phyloP scores from a whole-genome alignment of 2,329 filamentous ascomycete genomes.

The Hypocrella siamensis region DNA sequence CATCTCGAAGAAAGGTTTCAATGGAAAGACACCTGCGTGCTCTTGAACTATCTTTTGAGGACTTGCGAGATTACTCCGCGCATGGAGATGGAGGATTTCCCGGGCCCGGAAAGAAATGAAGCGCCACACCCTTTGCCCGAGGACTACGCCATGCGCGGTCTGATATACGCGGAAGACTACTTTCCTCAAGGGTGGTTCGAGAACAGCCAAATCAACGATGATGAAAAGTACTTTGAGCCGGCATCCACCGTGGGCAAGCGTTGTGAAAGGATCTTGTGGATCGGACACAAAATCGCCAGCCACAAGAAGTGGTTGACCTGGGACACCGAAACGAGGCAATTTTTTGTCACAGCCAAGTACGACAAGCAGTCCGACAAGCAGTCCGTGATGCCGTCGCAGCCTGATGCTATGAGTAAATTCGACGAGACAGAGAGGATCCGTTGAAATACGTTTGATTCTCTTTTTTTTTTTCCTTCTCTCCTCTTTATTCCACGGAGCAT shows the following conservation, averaged over 20 bases:
- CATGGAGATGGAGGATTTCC: slow-evolving; percentile 29
- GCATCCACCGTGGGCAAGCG: slow-evolving; percentile 41
- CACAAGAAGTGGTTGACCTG: slow-evolving; percentile 26
- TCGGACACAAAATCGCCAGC: slow-evolving; percentile 32
- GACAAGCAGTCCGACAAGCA: too few relatives aligned
- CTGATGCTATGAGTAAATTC: too few relatives aligned
- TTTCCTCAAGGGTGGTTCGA: slow-evolving; percentile 44
- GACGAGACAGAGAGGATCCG: too few relatives aligned
- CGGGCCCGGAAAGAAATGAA: slow-evolving; percentile 24
- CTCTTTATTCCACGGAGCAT: too few relatives aligned
- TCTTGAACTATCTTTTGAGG: slow-evolving; percentile 20
- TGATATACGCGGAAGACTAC: slow-evolving; percentile 43
- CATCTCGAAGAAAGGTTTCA: slow-evolving; percentile 23
- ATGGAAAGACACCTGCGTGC: slow-evolving; percentile 29
- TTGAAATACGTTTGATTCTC: too few relatives aligned
- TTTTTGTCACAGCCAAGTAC: slow-evolving; percentile 10
- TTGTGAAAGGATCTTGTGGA: slow-evolving; percentile 41
- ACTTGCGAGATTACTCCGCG: slow-evolving; percentile 13
- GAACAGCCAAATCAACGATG: slow-evolving; percentile 45
- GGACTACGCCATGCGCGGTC: slow-evolving; percentile 50
- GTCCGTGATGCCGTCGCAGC: too few relatives aligned
- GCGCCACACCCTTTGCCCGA: slow-evolving; percentile 46
- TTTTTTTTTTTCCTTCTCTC: too few relatives aligned
- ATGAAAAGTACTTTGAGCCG: slow-evolving; percentile 48
- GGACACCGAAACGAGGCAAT: slow-evolving; percentile 18